Base-by-base conservation (phyloP, 805 yeast species). In the Lachancea fermentati region DNA sequence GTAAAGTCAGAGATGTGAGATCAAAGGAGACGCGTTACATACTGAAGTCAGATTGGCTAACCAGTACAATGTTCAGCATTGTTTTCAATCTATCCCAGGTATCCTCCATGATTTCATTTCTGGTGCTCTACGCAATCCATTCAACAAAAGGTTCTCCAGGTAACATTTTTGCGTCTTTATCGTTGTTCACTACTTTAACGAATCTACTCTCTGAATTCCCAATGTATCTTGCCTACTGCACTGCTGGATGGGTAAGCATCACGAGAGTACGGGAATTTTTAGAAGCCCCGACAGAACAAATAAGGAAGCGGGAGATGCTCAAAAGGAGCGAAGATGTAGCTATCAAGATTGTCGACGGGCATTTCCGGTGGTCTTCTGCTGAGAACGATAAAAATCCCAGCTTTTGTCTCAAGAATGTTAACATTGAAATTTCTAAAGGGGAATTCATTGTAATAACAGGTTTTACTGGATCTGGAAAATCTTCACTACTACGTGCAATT, bases 381-480 rank as follows among this genome's bases (percentile, higher is more conserved):
- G 12, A 12, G 12, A 12, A 24, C 28, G 28, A 24, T 24, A 12
- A 24, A 12, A n/a, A n/a, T n/a, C 12, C 28, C 5, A 11, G 24
- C 11, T 35, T 35, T 12, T 35, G 32, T 24, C 15, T 17, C 7
- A 13, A 6, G 5, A 28, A 7, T 3, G 5, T 19, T 5, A 4
- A 5, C 3, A 14, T 16, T 12, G 28, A 24, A 22, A 12, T 31
- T 14, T 13, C 31, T 12, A 16, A 24, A 24, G 28, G 28, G 28
- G 28, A 24, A 12, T 24, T 24, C 12, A 24, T 24, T 24, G 28
- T 57, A 38, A 49, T 57, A 14, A 54, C 61, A 2, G 96, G 96
- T 12, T 62, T 80, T 1, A 83, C 86, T 52, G 95, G 95, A 2
- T 71, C 86, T 3, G 95, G 96, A 42, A 86, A 86, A 56, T 68